phyloP scores from a whole-genome alignment of 2,329 filamentous ascomycete genomes.

The Fusarium equiseti region DNA sequence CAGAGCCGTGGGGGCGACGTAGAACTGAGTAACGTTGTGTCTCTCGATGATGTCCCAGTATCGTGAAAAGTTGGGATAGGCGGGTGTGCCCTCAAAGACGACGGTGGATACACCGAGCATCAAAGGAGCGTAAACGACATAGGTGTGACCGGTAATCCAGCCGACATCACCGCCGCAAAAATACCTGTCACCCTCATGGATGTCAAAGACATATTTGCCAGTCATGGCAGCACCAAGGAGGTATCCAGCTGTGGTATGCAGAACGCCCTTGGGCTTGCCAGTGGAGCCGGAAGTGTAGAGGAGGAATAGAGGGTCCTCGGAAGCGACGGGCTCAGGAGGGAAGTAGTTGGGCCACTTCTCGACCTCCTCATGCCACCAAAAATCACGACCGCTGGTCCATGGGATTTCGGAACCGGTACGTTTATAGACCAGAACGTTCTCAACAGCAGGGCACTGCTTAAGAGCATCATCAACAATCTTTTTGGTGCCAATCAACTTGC shows the following conservation, averaged over 20 bases:
- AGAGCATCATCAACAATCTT: constrained; percentile 98
- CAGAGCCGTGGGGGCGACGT: constrained; percentile 94
- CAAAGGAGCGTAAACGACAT: constrained; percentile 96
- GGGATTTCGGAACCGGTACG: constrained; percentile 93
- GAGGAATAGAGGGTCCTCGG: constrained; percentile 96
- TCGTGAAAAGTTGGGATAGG: constrained; percentile 96
- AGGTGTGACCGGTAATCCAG: constrained; percentile 99
- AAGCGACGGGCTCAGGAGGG: constrained; percentile 87
- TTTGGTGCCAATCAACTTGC: constrained; percentile 97
- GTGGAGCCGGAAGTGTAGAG: constrained; percentile 98
- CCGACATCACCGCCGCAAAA: constrained; percentile 99
- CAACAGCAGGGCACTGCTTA: constrained; percentile 93
- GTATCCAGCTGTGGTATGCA: constrained; percentile 97
- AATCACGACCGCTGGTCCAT: constrained; percentile 88
- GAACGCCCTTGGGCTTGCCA: constrained; percentile 97
- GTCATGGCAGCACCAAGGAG: constrained; percentile 93
- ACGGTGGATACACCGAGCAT: constrained; percentile 94
- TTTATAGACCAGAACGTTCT: constrained; percentile 90
- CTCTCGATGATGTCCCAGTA: constrained; percentile 99
- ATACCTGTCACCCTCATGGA: constrained; percentile 92
- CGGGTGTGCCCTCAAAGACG: constrained; percentile 97
- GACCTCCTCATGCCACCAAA: constrained; percentile 99
- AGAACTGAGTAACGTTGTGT: constrained; percentile 96
- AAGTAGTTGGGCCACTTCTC: constrained; percentile 97
- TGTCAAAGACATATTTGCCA: constrained; percentile 98